Conservation (phyloP, 208 protist genomes). For the Wallacemonas sp. region DNA sequence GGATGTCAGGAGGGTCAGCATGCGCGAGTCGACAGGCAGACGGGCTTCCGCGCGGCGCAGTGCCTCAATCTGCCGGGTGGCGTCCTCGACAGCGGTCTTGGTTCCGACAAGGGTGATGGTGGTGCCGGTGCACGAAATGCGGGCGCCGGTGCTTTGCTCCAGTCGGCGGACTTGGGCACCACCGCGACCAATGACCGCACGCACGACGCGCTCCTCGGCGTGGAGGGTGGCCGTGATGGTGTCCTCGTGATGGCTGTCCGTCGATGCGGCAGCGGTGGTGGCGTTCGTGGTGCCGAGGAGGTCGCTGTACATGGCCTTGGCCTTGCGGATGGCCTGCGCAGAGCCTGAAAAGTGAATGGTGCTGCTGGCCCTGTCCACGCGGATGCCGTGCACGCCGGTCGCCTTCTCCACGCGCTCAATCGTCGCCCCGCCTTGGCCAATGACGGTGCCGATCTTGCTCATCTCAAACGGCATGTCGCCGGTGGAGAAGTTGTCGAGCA, state of each 20-base stretch:
- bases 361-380: slow-evolving; percentile 28
- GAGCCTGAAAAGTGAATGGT: slow-evolving; percentile 32
- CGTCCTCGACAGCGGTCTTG: slow-evolving; percentile 28
- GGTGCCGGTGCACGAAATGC: slow-evolving; percentile 31
- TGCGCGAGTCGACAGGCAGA: slow-evolving; percentile 24
- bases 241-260: no score
- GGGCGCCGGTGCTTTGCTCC: slow-evolving; percentile 37
- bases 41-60: slow-evolving; percentile 36
- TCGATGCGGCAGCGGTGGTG: no score
- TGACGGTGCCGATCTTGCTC: slow-evolving; percentile 24
- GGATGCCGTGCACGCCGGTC: slow-evolving; percentile 35
- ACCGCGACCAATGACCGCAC: slow-evolving; percentile 31
- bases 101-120: slow-evolving; percentile 38
- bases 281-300: slow-evolving; percentile 21
- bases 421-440: slow-evolving; percentile 49
- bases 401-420: slow-evolving; percentile 37
- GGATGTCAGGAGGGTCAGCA: slow-evolving; percentile 38
- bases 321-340: slow-evolving; percentile 28
- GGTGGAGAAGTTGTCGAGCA: slow-evolving; percentile 29
- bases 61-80: slow-evolving; percentile 26
- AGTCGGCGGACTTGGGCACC: slow-evolving; percentile 41
- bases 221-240: slow-evolving; percentile 35
- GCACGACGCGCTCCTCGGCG: slow-evolving; percentile 31
- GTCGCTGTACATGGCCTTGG: slow-evolving; percentile 31
- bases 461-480: slow-evolving; percentile 29